These are phyloP conservation scores for Chrysoporthe austroafricana DNA, from an alignment of 2,329 filamentous ascomycete species.

Conservation along the genomic window DNA sequence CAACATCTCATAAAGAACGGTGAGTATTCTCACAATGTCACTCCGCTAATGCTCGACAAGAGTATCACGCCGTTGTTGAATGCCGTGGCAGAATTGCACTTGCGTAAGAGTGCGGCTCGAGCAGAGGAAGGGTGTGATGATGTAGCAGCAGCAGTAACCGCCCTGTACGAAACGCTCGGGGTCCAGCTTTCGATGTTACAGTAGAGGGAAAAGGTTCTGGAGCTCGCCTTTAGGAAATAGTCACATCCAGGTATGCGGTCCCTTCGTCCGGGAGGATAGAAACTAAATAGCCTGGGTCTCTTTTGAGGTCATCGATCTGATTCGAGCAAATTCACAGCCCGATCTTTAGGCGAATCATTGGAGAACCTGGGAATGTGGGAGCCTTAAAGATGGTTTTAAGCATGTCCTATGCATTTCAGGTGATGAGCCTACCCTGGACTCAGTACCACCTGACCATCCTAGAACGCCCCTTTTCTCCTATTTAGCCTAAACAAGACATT, in stretches of 20 bases:
- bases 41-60: conserved; percentile 3
- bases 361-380: background rate
- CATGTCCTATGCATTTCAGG: background rate
- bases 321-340: conserved; percentile 9
- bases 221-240: background rate
- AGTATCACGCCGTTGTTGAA: conserved; percentile 12
- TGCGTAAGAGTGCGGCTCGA: conserved; percentile 9
- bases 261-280: background rate
- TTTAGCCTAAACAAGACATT: conserved; percentile 11
- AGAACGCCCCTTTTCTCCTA: background rate
- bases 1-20: conserved; percentile 17
- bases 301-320: background rate
- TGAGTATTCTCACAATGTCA: background rate
- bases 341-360: background rate
- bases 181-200: conserved; percentile 15
- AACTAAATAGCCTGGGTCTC: background rate
- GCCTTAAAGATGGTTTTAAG: background rate
- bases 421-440: background rate
- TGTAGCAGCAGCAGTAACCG: background rate
- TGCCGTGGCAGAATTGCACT: conserved; percentile 11
- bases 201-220: conserved; percentile 12
- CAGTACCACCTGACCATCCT: background rate
- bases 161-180: conserved; percentile 14
- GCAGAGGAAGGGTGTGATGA: background rate
- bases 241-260: background rate